Percentiles rank a stretch among this genome's conserved stretches.
Evolutionary conservation across 352 stramenopile species (phyloP).

Genomic region (Pythium utonaiense): DNA sequence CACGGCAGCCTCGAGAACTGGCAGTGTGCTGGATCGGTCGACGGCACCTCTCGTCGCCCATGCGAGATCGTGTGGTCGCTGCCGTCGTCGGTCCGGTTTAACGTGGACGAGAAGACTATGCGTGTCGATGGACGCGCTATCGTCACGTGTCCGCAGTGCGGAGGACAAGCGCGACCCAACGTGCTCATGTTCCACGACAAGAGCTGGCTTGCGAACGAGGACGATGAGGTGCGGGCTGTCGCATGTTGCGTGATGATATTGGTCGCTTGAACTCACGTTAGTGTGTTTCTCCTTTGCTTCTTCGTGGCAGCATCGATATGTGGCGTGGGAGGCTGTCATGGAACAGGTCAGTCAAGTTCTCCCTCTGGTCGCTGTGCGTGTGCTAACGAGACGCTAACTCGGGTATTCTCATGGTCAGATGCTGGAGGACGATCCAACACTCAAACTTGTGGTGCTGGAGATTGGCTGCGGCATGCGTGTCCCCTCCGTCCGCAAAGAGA

Average conservation of each 20-base stretch:
- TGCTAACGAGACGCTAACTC: background rate
- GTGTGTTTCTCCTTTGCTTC: no score
- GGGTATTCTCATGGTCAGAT: slow-evolving; percentile 35
- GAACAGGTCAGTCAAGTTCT: slow-evolving; percentile 43
- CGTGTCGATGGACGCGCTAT: slow-evolving; percentile 31
- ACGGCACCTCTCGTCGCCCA: slow-evolving; percentile 29
- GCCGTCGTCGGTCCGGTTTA: slow-evolving; percentile 49
- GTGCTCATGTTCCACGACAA: slow-evolving; percentile 92
- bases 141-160: slow-evolving; percentile 52
- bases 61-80: slow-evolving; percentile 59
- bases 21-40: slow-evolving; percentile 61
- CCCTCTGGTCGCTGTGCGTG: no score
- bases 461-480: slow-evolving; percentile 80
- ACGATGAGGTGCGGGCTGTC: slow-evolving; percentile 44
- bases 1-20: slow-evolving; percentile 85
- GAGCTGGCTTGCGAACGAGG: slow-evolving; percentile 72
- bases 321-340: slow-evolving; percentile 75
- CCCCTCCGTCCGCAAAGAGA: slow-evolving; percentile 72
- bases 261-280: background rate
- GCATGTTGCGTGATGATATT: background rate
- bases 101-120: slow-evolving; percentile 68
- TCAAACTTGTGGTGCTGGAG: slow-evolving; percentile 74
- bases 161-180: slow-evolving; percentile 67
- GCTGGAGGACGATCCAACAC: slow-evolving; percentile 50
- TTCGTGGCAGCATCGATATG: slow-evolving; percentile 47